Evolutionary conservation across 1,284 basidiomycete genomes (phyloP).

Genomic region (Porogramme epimiltina): DNA sequence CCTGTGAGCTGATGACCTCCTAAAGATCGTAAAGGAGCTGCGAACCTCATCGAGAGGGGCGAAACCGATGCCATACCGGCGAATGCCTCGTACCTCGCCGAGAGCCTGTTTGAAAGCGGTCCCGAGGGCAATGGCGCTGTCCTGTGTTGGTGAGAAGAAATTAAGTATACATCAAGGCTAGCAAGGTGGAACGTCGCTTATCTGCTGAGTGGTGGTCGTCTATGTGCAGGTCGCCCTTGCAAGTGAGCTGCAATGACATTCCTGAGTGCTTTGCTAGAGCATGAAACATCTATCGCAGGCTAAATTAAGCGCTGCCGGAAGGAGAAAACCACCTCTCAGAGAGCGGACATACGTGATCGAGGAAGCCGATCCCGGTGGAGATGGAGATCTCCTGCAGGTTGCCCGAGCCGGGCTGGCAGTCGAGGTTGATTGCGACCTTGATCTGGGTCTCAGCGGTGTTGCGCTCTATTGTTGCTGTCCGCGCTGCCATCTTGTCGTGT

Average conservation of each 20-base stretch:
- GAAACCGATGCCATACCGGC: conserved; percentile 94
- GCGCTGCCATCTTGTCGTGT: conserved; percentile 50
- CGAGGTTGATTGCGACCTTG: conserved; percentile 81
- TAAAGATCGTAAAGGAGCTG: conserved; percentile 3
- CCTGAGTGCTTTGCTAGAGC: conserved; percentile 94
- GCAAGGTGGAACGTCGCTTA: conserved; percentile 49
- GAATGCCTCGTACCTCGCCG: conserved; percentile 94
- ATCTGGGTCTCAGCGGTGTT: conserved; percentile 96
- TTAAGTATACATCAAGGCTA: conserved; percentile 16
- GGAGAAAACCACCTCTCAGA: background rate
- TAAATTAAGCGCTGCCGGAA: background rate
- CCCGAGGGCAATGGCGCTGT: conserved; percentile 91
- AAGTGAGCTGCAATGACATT: conserved; percentile 88
- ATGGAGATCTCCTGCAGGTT: conserved; percentile 80
- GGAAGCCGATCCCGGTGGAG: conserved; percentile 95
- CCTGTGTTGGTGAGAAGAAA: conserved; percentile 55
- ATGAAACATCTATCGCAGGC: conserved; percentile 81
- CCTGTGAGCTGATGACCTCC: background rate
- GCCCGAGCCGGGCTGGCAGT: conserved; percentile 70
- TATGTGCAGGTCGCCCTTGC: conserved; percentile 95
- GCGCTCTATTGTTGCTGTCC: conserved; percentile 78
- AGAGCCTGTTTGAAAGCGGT: conserved; percentile 95
- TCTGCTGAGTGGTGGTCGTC: conserved; percentile 99
- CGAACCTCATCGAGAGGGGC: conserved; percentile 95
- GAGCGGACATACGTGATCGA: conserved; percentile 84